A percentile compares a stretch with the other conserved stretches of the same genome.
Conservation (phyloP, 306 rosid genomes). For the Glycyrrhiza uralensis region DNA sequence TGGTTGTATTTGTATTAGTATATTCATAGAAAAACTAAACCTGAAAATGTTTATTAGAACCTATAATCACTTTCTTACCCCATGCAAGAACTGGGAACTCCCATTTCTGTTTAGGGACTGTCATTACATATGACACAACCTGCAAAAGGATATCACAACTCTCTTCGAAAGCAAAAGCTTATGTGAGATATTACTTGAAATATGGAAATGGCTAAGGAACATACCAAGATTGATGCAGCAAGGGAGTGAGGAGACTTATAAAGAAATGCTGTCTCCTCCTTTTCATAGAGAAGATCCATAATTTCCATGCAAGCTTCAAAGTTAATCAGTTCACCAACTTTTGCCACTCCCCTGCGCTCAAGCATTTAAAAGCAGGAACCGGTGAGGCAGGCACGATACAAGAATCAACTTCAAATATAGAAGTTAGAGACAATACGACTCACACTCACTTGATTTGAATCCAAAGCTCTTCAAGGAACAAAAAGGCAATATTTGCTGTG, state of each 20-base stretch:
- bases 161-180: neutral
- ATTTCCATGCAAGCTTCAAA: constrained; percentile 75
- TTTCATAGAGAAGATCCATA: constrained; percentile 88
- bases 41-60: neutral
- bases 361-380: constrained; percentile 2
- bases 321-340: constrained; percentile 69
- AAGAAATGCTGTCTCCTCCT: constrained; percentile 56
- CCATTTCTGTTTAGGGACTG: constrained; percentile 69
- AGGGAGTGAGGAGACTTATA: constrained; percentile 53
- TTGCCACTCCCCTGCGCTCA: constrained; percentile 69
- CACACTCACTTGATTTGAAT: constrained; percentile 66
- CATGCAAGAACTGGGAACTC: constrained; percentile 88
- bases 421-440: neutral
- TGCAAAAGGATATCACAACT: constrained; percentile 24
- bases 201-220: neutral
- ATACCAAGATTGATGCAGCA: constrained; percentile 83
- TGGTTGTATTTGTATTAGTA: neutral
- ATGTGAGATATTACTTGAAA: neutral
- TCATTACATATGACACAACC: constrained; percentile 73
- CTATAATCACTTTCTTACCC: constrained; percentile 52
- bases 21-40: neutral
- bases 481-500: constrained; percentile 55
- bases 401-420: neutral
- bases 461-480: constrained; percentile 68
- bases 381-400: neutral